Evolutionary conservation across 345 rosid genomes (phyloP), one percentile per base, ranked within the genome.

Genomic region (Adansonia digitata): DNA sequence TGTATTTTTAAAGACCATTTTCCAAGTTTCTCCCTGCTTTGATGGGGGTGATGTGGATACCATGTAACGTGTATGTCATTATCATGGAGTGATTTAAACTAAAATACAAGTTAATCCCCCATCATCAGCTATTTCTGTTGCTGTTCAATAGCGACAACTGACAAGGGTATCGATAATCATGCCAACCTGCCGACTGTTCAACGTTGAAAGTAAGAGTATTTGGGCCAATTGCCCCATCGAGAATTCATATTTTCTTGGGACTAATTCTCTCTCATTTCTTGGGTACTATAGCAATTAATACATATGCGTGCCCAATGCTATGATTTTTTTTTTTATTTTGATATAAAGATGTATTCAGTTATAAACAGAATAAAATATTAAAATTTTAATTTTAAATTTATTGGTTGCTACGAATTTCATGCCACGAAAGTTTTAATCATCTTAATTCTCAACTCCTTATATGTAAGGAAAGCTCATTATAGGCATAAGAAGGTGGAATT

Each of bases 131-230:
- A 46, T 40, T 65, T 17, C 18, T 63, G 15, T 45, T 5, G 13
- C 42, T 64, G 22, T 74, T 57, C 45, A 78, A 75, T 35, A 75
- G 63, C 17, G 0, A 81, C 51, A 75, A 31, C 3, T 31, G n/a
- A n/a, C n/a, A 43, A 62, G 37, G 51, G 49, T 39, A 56, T 45
- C 48, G 62, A 43, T 48, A 67, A 78, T 78, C 85, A 79, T 70
- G 31, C 67, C 74, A 69, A 70, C 76, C 70, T 56, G 59, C 66
- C 60, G 74, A 63, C 82, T 79, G 73, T 82, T 76, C 69, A 69
- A 59, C 53, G 69, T 73, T 49, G 12, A 42, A 72, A 60, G 37
- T 31, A 8, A 77, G 73, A 66, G 72, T 40, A 37, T 73, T 76
- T 76, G 71, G 69, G 77, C 64, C 53, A 39, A n/a, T 67, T 51